Evolutionary conservation across 345 rosid genomes (phyloP), one percentile per base, ranked within the genome.

Genomic region (Murraya koenigii): DNA sequence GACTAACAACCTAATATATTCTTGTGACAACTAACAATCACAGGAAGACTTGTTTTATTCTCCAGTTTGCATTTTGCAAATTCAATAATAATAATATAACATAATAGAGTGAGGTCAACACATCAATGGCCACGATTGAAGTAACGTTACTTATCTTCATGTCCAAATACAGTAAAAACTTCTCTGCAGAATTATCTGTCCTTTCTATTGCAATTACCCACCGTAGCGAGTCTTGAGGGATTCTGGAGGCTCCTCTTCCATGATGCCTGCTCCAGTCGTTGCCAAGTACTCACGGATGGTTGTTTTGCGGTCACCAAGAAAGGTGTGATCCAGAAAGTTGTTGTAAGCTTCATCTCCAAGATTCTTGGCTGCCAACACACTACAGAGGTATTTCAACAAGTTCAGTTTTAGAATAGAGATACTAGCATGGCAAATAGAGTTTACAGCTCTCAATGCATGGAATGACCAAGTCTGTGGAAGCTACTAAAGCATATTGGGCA

Each of bases 291-390:
- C 84, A 8, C 91, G 84, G 77, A 94, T 90, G 58, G 89, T 92
- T 25, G 91, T 92, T 83, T 47, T 78, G 17, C 98, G 82, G 78
- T 95, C 90, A 39, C 95, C 96, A 36, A 95, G 86, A 80, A 74
- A 95, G 2, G 97, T 92, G 75, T 94, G 97, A 80, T 91, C 93
- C 80, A 94, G 73, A 81, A 95, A 94, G 90, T 94, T 91, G 77
- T 87, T 66, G 41, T 88, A 88, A 17, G 89, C 95, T 69, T 61
- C 87, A 75, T 88, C 85, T 25, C 94, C 89, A 8, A 93, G 86
- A 81, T 92, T 93, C 89, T 89, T 91, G 19, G 98, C 93, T 69
- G 97, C 99, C 90, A 95, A 87, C 49, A 92, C 97, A 78, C 99
- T 95, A 77, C 88, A 81, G 25, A 13, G 59, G 55, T 30, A 69